These are phyloP conservation scores for Chrysosporium queenslandicum DNA, from an alignment of 2,329 filamentous ascomycete species.

Conservation along the genomic window DNA sequence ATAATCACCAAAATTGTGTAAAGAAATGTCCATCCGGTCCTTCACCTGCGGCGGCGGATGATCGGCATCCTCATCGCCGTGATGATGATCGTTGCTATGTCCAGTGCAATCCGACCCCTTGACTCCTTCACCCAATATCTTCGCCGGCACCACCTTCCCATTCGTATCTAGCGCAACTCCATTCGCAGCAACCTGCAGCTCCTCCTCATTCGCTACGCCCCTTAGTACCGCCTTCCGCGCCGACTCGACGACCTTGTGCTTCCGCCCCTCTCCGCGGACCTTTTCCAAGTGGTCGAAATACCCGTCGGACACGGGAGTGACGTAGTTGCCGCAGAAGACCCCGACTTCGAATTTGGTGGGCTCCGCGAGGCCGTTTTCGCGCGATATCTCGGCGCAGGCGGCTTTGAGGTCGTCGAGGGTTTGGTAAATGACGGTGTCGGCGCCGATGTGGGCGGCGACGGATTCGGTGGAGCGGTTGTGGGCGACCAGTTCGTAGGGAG, in stretches of 20 bases:
- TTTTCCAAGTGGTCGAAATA: slow-evolving; percentile 76
- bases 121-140: not conserved
- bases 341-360: slow-evolving; percentile 70
- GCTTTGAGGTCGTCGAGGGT: slow-evolving; percentile 67
- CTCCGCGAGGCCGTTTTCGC: slow-evolving; percentile 44
- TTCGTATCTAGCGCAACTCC: slow-evolving; percentile 49
- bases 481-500: slow-evolving; percentile 60
- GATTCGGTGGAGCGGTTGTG: slow-evolving; percentile 52
- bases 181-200: slow-evolving; percentile 53
- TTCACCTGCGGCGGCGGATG: slow-evolving; percentile 36
- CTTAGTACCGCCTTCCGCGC: slow-evolving; percentile 56
- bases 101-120: no score
- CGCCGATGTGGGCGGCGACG: slow-evolving; percentile 59
- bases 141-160: slow-evolving; percentile 39
- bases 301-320: slow-evolving; percentile 64
- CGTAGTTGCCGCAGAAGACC: slow-evolving; percentile 81
- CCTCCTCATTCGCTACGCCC: slow-evolving; percentile 50
- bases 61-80: slow-evolving; percentile 22
- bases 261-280: slow-evolving; percentile 59
- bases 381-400: slow-evolving; percentile 62
- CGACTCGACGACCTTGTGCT: slow-evolving; percentile 55
- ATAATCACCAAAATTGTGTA: slow-evolving; percentile 49
- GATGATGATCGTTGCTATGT: no score
- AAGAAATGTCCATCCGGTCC: slow-evolving; percentile 50
- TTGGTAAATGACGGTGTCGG: slow-evolving; percentile 68